These are phyloP conservation scores for Echium plantagineum DNA, from an alignment of 257 asterid species.

Conservation along the genomic window DNA sequence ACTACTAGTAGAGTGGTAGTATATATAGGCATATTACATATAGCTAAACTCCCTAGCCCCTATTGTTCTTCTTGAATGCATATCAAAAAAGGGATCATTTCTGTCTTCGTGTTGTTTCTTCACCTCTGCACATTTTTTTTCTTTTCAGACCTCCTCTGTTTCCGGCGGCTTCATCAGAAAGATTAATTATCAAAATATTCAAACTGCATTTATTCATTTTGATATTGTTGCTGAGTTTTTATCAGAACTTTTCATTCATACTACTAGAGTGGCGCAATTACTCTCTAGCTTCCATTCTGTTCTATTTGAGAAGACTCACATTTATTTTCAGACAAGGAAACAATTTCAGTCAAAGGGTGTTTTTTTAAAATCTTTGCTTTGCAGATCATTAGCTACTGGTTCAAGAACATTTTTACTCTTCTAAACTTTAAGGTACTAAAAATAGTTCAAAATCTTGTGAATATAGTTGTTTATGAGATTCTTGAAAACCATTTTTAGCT, in stretches of 20 bases:
- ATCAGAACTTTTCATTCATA: too few species aligned
- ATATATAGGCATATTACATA: too few species aligned
- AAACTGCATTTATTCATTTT: neutral
- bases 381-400: too few species aligned
- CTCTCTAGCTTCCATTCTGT: neutral
- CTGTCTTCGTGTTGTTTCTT: neutral
- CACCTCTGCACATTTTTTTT: neutral
- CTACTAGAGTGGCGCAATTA: neutral
- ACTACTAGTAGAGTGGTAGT: too few species aligned
- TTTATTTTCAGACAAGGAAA: neutral
- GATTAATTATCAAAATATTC: neutral
- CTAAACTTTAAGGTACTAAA: constrained; percentile 23
- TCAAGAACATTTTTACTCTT: constrained; percentile 27
- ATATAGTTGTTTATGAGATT: constrained; percentile 11
- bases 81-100: constrained; percentile 8
- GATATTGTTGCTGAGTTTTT: neutral
- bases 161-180: neutral
- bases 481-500: constrained; percentile 14
- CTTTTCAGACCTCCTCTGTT: neutral
- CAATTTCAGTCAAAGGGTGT: neutral
- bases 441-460: neutral
- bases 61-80: constrained; percentile 3
- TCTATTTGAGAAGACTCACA: too few species aligned
- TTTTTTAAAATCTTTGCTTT: neutral
- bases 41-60: constrained; percentile 12